Evolutionary conservation across 176 grass and related monocot species (phyloP), one percentile per base, ranked within the genome.

Genomic region (Zea mays): DNA sequence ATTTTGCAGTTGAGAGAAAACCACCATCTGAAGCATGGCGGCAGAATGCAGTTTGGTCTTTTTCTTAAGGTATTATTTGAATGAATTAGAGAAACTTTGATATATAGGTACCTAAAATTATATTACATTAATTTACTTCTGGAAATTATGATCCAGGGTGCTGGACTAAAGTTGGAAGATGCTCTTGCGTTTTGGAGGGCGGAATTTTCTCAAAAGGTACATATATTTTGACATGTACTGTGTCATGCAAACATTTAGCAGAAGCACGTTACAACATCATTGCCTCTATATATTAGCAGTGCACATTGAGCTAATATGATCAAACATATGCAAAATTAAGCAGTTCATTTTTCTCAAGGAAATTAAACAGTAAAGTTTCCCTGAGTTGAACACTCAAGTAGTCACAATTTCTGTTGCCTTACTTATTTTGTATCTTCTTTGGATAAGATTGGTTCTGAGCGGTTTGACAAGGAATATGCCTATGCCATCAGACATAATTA

Each of bases 171-270:
- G 64, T 88, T 99, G 84, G 96, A 99, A 74, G 96, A 99, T 84
- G 96, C 96, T 81, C 90, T 99, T 75, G 74, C 87, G 79, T 95
- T 99, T 88, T 99, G 92, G 90, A 95, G 88, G 80, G 85, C 77
- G 2, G 96, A 99, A 80, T 99, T 99, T 82, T 95, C 96, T 92
- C 89, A 99, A 44, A 99, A 99, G 96, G 96, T 95, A 79, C 65
- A 48, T 70, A 14, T 74, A 60, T 54, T 64, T 20, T 34, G 58
- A 71, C 42, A 46, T 45, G 52, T 16, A 66, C 37, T 42, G 16
- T 56, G 33, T 57, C 16, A 62, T 46, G 56, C 7, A 75, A 54
- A 64, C 21, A 56, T 80, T 64, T 70, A 71, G 62, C 39, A 46
- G 56, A 40, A 64, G 39, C 10, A 47, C 27, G 9, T 41, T 42